A percentile compares a stretch with the other conserved stretches of the same genome.
These are phyloP conservation scores for Paratinospora sagittata DNA, from an alignment of 164 flowering plant species.

Conservation along the genomic window DNA sequence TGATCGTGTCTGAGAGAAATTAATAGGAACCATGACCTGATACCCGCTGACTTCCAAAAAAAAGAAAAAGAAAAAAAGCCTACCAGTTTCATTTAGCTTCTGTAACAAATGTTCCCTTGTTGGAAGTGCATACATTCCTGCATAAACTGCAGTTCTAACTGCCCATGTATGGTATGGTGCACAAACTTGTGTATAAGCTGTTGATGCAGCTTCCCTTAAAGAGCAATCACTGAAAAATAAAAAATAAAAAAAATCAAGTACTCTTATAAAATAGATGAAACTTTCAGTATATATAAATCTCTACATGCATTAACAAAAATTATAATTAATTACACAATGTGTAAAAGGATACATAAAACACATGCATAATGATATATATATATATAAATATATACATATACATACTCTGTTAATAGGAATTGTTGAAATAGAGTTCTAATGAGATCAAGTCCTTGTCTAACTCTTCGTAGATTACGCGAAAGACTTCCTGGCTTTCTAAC, in stretches of 20 bases:
- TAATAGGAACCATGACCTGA: no score
- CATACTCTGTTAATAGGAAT: conserved; percentile 58
- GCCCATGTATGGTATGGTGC: conserved; percentile 91
- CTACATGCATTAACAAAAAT: neutral
- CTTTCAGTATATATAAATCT: neutral
- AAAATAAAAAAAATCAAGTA: neutral
- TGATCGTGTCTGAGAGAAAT: no score
- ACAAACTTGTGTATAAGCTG: conserved; percentile 74
- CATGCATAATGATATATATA: neutral
- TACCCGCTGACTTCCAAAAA: no score
- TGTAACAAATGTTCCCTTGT: no score
- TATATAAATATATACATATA: neutral
- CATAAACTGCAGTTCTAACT: conserved; percentile 71
- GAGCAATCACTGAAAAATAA: conserved; percentile 38
- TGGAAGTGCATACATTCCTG: no score
- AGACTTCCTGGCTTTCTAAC: conserved; percentile 70
- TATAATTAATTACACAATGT: no score
- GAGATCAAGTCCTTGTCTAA: conserved; percentile 90
- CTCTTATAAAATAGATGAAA: neutral
- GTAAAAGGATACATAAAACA: no score
- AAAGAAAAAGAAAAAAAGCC: no score
- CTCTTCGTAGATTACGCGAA: conserved; percentile 75
- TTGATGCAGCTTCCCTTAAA: conserved; percentile 70
- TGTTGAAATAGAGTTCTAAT: conserved; percentile 67
- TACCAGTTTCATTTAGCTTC: no score